Conservation (phyloP, 768 basidiomycete species). For the Kwoniella sp. region DNA sequence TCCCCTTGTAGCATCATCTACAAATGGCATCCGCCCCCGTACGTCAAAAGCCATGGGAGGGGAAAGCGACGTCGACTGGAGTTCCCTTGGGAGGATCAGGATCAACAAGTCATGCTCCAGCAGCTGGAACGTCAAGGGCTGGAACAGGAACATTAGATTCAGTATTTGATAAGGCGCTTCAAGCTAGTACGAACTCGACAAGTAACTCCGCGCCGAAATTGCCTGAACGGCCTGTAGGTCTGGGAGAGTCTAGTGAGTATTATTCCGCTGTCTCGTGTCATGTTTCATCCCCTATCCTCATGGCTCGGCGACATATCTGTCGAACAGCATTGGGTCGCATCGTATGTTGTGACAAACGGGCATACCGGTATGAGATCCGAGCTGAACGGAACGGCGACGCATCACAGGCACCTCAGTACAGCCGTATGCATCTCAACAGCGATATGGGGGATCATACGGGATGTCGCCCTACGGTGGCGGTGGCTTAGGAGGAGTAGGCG, state of each 20-base stretch:
- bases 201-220: slow-evolving; percentile 27
- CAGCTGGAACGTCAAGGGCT: slow-evolving; percentile 5
- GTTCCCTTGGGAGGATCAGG: too few relatives aligned
- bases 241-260: slow-evolving; percentile 19
- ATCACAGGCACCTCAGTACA: slow-evolving; percentile 7
- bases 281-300: background rate
- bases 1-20: too few relatives aligned
- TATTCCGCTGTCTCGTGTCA: background rate
- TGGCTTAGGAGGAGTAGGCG: slow-evolving; percentile 49
- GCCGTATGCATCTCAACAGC: slow-evolving; percentile 7
- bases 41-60: slow-evolving; percentile 45
- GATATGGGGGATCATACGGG: slow-evolving; percentile 25
- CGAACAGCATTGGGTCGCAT: too few relatives aligned
- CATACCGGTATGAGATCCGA: too few relatives aligned
- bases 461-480: slow-evolving; percentile 33
- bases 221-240: slow-evolving; percentile 45
- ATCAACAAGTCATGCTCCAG: background rate
- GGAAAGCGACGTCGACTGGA: slow-evolving; percentile 9
- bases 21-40: slow-evolving; percentile 39
- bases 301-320: too few relatives aligned
- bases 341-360: too few relatives aligned
- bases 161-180: slow-evolving; percentile 39
- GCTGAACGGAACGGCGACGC: background rate
- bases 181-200: slow-evolving; percentile 19
- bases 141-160: slow-evolving; percentile 12